Evolutionary conservation across 2,329 filamentous ascomycete species (phyloP).

Genomic region (Ophiostoma australiae): DNA sequence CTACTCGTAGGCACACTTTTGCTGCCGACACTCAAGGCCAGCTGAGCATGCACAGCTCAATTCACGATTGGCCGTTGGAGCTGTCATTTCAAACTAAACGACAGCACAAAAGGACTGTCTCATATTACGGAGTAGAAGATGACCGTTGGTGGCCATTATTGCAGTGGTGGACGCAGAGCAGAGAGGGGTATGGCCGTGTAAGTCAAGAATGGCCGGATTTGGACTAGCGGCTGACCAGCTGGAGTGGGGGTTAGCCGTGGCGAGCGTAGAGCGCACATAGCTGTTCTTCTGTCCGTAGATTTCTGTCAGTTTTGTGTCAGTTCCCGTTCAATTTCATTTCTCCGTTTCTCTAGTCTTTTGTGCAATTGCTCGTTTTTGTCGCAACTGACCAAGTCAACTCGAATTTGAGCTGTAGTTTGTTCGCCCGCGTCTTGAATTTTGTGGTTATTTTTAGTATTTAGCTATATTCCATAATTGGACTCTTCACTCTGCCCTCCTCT

Average conservation of each 20-base stretch:
- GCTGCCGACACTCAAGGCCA: neutral
- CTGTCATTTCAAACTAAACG: neutral
- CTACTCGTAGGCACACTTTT: neutral
- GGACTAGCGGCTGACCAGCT: neutral
- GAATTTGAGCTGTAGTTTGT: neutral
- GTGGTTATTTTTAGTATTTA: neutral
- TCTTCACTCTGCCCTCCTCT: neutral
- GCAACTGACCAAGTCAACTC: neutral
- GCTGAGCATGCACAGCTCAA: neutral
- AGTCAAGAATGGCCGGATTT: slow-evolving; percentile 4
- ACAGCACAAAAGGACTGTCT: neutral
- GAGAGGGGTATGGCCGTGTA: slow-evolving; percentile 1
- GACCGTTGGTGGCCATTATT: neutral
- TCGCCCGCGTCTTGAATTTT: neutral
- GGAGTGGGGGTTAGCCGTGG: neutral
- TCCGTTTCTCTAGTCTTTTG: too few relatives aligned
- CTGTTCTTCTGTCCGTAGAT: neutral
- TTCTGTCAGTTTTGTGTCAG: neutral
- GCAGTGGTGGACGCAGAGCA: neutral
- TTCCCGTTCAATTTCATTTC: neutral
- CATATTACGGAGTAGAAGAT: neutral
- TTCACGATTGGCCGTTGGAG: neutral
- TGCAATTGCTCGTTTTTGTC: neutral
- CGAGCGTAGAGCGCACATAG: neutral
- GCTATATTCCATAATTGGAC: neutral